Evolutionary conservation across 2,329 filamentous ascomycete species (phyloP).

Genomic region (Aaosphaeria arxii): DNA sequence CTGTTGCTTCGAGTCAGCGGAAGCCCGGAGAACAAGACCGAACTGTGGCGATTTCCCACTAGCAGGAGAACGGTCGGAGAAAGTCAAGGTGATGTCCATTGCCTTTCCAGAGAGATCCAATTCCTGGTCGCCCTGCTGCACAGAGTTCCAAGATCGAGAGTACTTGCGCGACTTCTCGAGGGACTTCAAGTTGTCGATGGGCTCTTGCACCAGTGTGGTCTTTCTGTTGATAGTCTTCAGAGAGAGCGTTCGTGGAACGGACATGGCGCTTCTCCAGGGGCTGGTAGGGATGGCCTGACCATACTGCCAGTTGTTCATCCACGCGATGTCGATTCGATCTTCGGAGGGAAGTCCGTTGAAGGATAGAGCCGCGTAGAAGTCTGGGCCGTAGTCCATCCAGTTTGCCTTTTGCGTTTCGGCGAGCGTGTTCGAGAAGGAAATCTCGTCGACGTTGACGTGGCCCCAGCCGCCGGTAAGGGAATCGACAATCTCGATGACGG

Average conservation of each 20-base stretch:
- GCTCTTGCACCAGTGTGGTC: constrained; percentile 1
- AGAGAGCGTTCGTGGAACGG: constrained; percentile 1
- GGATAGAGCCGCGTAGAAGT: constrained; percentile 1
- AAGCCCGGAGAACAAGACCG: constrained; percentile 2
- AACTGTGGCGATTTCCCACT: constrained; percentile 2
- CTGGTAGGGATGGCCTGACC: constrained; percentile 1
- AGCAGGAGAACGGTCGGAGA: constrained; percentile 2
- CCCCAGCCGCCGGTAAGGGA: constrained; percentile 2
- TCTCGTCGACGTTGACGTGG: constrained; percentile 2
- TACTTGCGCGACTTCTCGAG: background rate
- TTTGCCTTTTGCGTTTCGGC: constrained; percentile 2
- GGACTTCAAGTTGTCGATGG: background rate
- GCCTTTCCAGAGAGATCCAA: constrained; percentile 3
- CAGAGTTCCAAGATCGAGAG: constrained; percentile 1
- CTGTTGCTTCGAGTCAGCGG: constrained; percentile 1
- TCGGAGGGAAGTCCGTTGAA: constrained; percentile 1
- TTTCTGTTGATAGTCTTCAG: constrained; percentile 1
- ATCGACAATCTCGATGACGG: constrained; percentile 3
- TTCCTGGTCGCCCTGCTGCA: constrained; percentile 1
- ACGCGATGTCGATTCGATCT: constrained; percentile 1
- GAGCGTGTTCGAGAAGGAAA: constrained; percentile 3
- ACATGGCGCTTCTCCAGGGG: constrained; percentile 2
- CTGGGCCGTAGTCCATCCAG: constrained; percentile 2
- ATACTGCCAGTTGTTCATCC: constrained; percentile 4
- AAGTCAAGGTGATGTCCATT: constrained; percentile 1